These are phyloP conservation scores for Plasmodium vivax DNA, from an alignment of 169 alveolate species.

Conservation along the genomic window DNA sequence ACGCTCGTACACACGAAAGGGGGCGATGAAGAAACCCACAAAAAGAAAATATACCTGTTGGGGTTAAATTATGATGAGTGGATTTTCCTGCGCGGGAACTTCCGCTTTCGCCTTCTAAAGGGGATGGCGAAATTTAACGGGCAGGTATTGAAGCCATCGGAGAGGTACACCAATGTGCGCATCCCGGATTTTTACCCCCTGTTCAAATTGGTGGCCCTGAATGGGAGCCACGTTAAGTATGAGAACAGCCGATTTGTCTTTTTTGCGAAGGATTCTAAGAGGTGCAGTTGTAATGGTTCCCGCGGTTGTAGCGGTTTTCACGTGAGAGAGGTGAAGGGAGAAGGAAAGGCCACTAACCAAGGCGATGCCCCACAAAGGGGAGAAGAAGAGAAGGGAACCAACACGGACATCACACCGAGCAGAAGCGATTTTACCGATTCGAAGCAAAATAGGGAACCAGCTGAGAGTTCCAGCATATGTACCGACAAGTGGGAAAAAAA, in stretches of 20 bases:
- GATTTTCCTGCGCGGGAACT: slow-evolving; percentile 44
- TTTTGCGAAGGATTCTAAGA: not conserved
- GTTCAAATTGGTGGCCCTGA: slow-evolving; percentile 33
- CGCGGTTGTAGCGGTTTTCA: too few species aligned
- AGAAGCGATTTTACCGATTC: not conserved
- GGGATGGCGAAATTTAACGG: slow-evolving; percentile 51
- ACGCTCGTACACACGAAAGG: slow-evolving; percentile 27
- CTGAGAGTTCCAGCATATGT: not conserved
- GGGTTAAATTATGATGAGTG: slow-evolving; percentile 73
- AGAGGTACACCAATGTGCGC: slow-evolving; percentile 34
- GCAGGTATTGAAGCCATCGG: slow-evolving; percentile 34
- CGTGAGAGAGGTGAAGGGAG: not conserved
- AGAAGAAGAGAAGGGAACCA: not conserved
- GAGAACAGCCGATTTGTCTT: slow-evolving; percentile 10
- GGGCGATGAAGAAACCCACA: not conserved
- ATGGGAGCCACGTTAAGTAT: slow-evolving; percentile 25
- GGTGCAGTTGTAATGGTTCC: not conserved
- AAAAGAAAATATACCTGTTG: slow-evolving; percentile 47
- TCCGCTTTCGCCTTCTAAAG: slow-evolving; percentile 67
- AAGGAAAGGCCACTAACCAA: not conserved
- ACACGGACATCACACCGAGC: not conserved
- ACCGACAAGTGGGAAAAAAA: not conserved
- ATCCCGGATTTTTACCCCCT: slow-evolving; percentile 51
- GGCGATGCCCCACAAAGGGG: not conserved
- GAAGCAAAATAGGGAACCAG: not conserved